These are phyloP conservation scores for Dendrothele bispora DNA, from an alignment of 768 basidiomycete genomes.

Conservation along the genomic window DNA sequence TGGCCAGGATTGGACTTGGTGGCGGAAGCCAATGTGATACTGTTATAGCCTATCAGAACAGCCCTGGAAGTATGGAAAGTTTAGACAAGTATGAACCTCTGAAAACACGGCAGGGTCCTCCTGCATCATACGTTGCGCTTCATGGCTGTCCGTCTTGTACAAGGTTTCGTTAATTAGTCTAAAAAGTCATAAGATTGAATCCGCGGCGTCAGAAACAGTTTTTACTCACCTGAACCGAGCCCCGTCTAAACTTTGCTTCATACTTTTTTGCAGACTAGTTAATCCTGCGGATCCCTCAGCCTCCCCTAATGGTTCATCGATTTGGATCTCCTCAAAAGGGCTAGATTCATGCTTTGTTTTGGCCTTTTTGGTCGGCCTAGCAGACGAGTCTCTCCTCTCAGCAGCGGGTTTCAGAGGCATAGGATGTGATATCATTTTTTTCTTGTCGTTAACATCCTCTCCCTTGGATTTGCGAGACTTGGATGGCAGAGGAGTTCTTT, in stretches of 20 bases:
- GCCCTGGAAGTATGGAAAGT: too few relatives aligned
- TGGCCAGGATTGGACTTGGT: constrained; percentile 92
- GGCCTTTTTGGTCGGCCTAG: constrained; percentile 12
- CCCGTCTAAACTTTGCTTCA: constrained; percentile 81
- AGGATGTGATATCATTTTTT: constrained; percentile 19
- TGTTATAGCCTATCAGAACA: too few relatives aligned
- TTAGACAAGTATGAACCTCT: too few relatives aligned
- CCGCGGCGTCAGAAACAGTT: not conserved
- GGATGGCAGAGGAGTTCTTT: constrained; percentile 12
- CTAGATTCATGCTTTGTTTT: constrained; percentile 15
- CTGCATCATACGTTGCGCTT: constrained; percentile 81
- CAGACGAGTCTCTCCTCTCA: constrained; percentile 14
- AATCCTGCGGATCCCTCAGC: constrained; percentile 28
- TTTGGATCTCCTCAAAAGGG: constrained; percentile 10
- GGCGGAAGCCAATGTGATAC: constrained; percentile 93
- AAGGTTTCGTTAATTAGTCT: constrained; percentile 92
- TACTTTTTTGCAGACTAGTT: constrained; percentile 71
- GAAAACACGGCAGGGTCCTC: constrained; percentile 78
- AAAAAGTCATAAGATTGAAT: not conserved
- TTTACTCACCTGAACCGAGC: constrained; percentile 77
- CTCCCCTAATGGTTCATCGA: not conserved
- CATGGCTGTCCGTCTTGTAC: constrained; percentile 80
- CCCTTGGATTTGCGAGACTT: constrained; percentile 19
- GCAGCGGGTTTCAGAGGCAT: constrained; percentile 18
- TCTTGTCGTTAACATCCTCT: constrained; percentile 15